Conservation (phyloP, 176 grass and related monocot genomes). For the Oryza coarctata region DNA sequence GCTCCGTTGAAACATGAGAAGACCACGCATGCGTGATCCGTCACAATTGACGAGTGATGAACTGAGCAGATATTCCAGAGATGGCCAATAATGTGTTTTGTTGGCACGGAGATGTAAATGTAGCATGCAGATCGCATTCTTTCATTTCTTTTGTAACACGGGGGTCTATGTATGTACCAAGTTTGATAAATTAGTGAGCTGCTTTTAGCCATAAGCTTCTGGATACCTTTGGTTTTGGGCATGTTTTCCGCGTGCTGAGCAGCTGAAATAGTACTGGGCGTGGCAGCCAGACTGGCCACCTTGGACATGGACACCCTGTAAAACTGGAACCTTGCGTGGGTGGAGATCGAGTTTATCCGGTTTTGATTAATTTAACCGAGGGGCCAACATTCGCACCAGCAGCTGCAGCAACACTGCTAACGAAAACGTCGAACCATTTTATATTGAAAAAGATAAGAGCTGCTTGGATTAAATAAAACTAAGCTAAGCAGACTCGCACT, state of each 20-base stretch:
- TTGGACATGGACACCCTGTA: background rate
- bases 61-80: background rate
- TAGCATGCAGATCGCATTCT: slow-evolving; percentile 40
- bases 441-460: too few relatives aligned
- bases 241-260: background rate
- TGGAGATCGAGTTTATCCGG: background rate
- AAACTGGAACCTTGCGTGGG: background rate
- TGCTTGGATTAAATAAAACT: background rate
- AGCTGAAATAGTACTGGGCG: background rate
- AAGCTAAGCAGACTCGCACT: background rate
- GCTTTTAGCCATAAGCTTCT: background rate
- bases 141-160: slow-evolving; percentile 42
- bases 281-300: background rate
- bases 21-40: background rate
- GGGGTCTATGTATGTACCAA: background rate
- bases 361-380: background rate
- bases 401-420: background rate
- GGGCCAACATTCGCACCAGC: slow-evolving; percentile 14
- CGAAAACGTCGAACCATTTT: background rate
- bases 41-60: too few relatives aligned
- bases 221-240: background rate
- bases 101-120: slow-evolving; percentile 24
- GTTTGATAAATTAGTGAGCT: background rate
- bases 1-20: slow-evolving; percentile 14
- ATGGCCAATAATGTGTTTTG: background rate